phyloP scores from a whole-genome alignment of 225 moss, liverwort and hornwort genomes.

The Bryoerythrophyllum caledonicum region DNA sequence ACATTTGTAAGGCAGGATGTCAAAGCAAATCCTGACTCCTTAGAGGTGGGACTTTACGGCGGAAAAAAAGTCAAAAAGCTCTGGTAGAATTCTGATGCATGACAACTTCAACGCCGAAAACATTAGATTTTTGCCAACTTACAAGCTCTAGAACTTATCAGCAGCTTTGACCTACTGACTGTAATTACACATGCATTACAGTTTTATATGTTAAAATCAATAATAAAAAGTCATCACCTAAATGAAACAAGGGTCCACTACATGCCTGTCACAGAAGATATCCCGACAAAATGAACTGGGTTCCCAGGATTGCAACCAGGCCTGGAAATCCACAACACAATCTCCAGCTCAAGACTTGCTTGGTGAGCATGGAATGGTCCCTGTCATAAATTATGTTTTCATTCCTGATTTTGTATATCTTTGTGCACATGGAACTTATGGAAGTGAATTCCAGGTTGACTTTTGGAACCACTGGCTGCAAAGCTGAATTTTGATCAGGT shows the following conservation, averaged over 20 bases:
- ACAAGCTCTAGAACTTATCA: background rate
- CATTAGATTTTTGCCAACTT: background rate
- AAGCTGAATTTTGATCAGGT: no score
- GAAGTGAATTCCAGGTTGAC: background rate
- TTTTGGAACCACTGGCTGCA: no score
- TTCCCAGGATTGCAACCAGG: background rate
- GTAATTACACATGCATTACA: background rate
- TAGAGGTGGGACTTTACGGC: background rate
- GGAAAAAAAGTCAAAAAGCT: background rate
- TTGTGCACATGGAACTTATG: background rate
- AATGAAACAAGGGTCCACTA: background rate
- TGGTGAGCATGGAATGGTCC: background rate
- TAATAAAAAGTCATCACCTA: background rate
- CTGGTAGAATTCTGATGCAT: background rate
- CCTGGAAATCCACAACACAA: background rate
- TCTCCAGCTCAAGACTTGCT: background rate
- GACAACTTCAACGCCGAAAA: no score
- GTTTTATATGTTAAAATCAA: background rate
- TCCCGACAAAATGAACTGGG: conserved; percentile 3
- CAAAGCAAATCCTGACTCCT: background rate
- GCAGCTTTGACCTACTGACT: background rate
- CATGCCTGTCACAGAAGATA: background rate
- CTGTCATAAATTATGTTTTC: no score
- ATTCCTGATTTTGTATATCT: background rate
- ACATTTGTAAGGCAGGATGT: background rate